Evolutionary conservation across 2,329 filamentous ascomycete genomes (phyloP).

Genomic region (Penicillium verrucosum): DNA sequence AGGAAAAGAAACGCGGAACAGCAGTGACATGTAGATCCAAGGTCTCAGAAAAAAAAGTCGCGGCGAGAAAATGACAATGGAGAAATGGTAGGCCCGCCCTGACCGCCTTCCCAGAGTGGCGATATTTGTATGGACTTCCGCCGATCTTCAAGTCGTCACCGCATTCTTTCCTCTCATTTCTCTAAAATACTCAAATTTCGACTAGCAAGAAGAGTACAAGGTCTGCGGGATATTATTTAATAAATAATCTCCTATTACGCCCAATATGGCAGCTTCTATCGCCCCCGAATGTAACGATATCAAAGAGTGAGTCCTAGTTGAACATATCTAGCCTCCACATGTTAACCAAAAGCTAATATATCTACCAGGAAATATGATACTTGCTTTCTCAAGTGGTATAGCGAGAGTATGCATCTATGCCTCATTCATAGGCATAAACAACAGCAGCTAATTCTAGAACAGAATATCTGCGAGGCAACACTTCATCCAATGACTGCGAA

Average conservation of each 20-base stretch:
- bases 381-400: slow-evolving; percentile 99
- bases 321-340: slow-evolving; percentile 4
- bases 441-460: slow-evolving; percentile 13
- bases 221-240: not conserved
- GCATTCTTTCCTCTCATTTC: not conserved
- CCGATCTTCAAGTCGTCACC: slow-evolving; percentile 7
- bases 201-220: not conserved
- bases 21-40: not conserved
- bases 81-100: slow-evolving; percentile 11
- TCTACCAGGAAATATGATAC: slow-evolving; percentile 78
- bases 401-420: slow-evolving; percentile 67
- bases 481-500: slow-evolving; percentile 81
- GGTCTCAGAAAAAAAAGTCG: slow-evolving; percentile 15
- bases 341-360: not conserved
- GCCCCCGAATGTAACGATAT: slow-evolving; percentile 92
- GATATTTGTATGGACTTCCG: not conserved
- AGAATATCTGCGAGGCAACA: slow-evolving; percentile 88
- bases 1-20: slow-evolving; percentile 14
- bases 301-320: slow-evolving; percentile 69
- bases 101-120: slow-evolving; percentile 14
- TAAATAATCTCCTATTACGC: not conserved
- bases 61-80: slow-evolving; percentile 8
- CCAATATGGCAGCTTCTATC: slow-evolving; percentile 83
- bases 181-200: not conserved
- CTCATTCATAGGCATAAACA: not conserved